These are phyloP conservation scores for Xylaria sp. DNA, from an alignment of 2,329 filamentous ascomycete species.

Conservation along the genomic window DNA sequence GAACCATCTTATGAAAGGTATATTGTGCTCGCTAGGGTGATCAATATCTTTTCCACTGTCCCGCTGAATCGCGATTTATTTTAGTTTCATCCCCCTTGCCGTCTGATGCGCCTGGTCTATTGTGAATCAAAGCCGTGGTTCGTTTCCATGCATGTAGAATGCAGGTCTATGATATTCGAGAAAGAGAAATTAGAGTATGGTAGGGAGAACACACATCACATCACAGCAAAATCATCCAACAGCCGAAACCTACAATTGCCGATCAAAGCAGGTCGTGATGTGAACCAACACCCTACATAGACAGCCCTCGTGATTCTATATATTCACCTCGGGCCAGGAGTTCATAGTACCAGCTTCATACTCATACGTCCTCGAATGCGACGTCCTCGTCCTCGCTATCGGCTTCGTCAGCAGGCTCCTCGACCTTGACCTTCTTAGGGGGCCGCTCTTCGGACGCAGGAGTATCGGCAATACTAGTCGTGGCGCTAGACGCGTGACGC, in stretches of 20 bases:
- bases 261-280: not conserved
- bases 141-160: slow-evolving; percentile 29
- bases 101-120: slow-evolving; percentile 25
- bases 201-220: not conserved
- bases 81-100: not conserved
- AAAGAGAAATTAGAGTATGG: not conserved
- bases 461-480: slow-evolving; percentile 49
- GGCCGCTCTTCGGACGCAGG: slow-evolving; percentile 55
- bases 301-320: slow-evolving; percentile 7
- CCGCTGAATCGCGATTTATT: not conserved
- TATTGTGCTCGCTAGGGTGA: slow-evolving; percentile 1
- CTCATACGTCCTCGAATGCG: slow-evolving; percentile 61
- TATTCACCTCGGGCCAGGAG: not conserved
- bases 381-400: slow-evolving; percentile 55
- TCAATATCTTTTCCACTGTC: not conserved
- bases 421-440: slow-evolving; percentile 64
- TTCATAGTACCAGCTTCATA: slow-evolving; percentile 35
- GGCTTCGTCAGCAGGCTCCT: slow-evolving; percentile 53
- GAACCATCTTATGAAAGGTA: not conserved
- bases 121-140: slow-evolving; percentile 8
- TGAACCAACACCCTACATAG: not conserved
- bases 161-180: slow-evolving; percentile 33
- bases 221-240: not conserved
- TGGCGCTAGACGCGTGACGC: slow-evolving; percentile 46
- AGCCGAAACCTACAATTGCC: not conserved